Conservation (phyloP, 1,139 yeast genomes). For the Geotrichum phurueaensis region DNA sequence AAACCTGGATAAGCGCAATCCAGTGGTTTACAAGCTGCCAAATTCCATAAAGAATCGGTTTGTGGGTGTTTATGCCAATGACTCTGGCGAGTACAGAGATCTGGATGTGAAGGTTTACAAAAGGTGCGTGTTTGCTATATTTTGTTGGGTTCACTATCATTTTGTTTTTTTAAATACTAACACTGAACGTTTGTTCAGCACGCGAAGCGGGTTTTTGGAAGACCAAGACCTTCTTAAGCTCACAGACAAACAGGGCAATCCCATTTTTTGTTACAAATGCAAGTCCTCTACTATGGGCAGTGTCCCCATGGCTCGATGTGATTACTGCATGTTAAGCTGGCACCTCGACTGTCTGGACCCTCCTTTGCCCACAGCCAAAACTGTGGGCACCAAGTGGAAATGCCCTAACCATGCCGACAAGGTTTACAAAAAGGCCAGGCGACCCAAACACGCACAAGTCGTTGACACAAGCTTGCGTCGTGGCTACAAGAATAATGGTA, state of each 20-base stretch:
- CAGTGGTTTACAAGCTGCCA: constrained; percentile 71
- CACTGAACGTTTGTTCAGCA: constrained; percentile 1
- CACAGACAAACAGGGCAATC: constrained; percentile 58
- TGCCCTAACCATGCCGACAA: constrained; percentile 81
- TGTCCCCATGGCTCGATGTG: constrained; percentile 64
- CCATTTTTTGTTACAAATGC: constrained; percentile 71
- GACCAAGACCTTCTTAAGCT: constrained; percentile 60
- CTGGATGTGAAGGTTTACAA: constrained; percentile 50
- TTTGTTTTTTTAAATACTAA: neutral
- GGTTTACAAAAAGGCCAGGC: constrained; percentile 35
- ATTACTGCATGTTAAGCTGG: constrained; percentile 82
- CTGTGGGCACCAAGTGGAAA: constrained; percentile 80
- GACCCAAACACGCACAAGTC: constrained; percentile 50
- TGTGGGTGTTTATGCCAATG: constrained; percentile 62
- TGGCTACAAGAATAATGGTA: constrained; percentile 60
- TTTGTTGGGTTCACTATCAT: neutral
- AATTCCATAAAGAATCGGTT: constrained; percentile 63
- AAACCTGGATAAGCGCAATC: constrained; percentile 54
- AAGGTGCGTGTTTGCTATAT: constrained; percentile 17
- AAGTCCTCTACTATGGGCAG: constrained; percentile 58
- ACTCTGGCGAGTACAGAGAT: constrained; percentile 66
- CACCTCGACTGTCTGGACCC: constrained; percentile 83
- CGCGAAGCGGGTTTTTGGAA: constrained; percentile 37
- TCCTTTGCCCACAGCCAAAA: constrained; percentile 70
- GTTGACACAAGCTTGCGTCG: constrained; percentile 54